Evolutionary conservation across 352 stramenopile species (phyloP).

Genomic region (Globisporangium viniferum): DNA sequence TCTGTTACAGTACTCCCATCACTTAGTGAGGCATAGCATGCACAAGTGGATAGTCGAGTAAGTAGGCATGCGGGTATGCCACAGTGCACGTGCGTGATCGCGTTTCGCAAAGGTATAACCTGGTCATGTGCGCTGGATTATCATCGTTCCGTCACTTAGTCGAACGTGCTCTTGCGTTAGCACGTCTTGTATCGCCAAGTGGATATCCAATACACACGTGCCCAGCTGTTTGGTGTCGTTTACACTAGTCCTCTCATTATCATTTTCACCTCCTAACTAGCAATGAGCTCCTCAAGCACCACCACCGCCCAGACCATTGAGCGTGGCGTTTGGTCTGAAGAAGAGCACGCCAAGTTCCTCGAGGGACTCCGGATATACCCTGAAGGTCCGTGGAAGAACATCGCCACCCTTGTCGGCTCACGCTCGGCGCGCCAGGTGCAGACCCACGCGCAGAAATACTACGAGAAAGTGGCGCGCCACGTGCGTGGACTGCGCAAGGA

Average conservation of each 20-base stretch:
- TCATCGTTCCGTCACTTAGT: not conserved
- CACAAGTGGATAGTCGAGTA: not conserved
- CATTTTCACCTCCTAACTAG: not conserved
- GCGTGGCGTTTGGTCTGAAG: constrained; percentile 28
- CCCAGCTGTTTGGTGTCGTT: not conserved
- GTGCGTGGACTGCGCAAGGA: constrained; percentile 18
- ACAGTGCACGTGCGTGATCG: not conserved
- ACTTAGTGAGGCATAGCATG: no score
- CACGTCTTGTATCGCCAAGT: not conserved
- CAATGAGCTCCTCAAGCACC: not conserved
- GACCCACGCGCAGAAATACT: constrained; percentile 22
- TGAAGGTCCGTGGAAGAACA: constrained; percentile 18
- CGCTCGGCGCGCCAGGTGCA: constrained; percentile 18
- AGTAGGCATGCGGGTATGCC: not conserved
- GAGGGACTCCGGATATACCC: constrained; percentile 25
- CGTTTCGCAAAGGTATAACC: not conserved
- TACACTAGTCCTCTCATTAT: not conserved
- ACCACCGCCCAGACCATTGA: not conserved
- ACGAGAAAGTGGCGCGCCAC: constrained; percentile 16
- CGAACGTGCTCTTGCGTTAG: not conserved
- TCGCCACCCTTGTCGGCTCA: constrained; percentile 10
- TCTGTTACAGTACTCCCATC: no score
- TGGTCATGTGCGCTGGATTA: not conserved
- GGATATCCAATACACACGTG: not conserved
- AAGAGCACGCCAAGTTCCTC: constrained; percentile 39